phyloP scores from a whole-genome alignment of 2,329 filamentous ascomycete genomes.

The Aspergillus chevalieri region DNA sequence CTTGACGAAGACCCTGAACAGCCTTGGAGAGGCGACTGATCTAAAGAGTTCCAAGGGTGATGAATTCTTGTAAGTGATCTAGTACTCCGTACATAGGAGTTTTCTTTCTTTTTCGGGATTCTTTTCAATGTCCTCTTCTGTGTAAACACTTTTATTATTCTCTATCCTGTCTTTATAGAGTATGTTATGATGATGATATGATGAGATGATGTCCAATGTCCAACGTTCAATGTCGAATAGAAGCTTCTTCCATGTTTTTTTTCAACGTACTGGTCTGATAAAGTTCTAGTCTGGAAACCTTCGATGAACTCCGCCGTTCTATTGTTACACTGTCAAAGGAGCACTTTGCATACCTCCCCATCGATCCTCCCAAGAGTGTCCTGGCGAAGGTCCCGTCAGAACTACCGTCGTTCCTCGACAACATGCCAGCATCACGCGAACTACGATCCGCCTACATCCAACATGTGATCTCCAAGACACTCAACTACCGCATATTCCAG shows the following conservation, averaged over 20 bases:
- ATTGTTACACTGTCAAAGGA: slow-evolving; percentile 48
- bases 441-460: slow-evolving; percentile 50
- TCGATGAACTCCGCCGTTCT: slow-evolving; percentile 46
- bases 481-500: slow-evolving; percentile 52
- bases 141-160: slow-evolving; percentile 2
- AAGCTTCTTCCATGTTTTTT: slow-evolving; percentile 19
- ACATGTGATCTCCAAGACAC: slow-evolving; percentile 51
- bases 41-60: slow-evolving; percentile 45
- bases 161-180: slow-evolving; percentile 5
- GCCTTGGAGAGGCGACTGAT: slow-evolving; percentile 46
- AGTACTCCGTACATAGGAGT: slow-evolving; percentile 13
- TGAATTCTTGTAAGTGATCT: slow-evolving; percentile 45
- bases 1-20: slow-evolving; percentile 46
- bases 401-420: slow-evolving; percentile 50
- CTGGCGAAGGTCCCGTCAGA: slow-evolving; percentile 47
- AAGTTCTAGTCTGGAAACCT: slow-evolving; percentile 45
- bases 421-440: slow-evolving; percentile 47
- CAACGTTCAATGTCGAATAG: slow-evolving; percentile 3
- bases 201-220: slow-evolving; percentile 19
- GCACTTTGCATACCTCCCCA: slow-evolving; percentile 48
- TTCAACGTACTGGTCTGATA: slow-evolving; percentile 41
- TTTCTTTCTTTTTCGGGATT: slow-evolving; percentile 8
- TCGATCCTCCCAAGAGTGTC: slow-evolving; percentile 46
- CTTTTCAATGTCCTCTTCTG: neutral
- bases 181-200: slow-evolving; percentile 17